Percentiles rank a stretch among this genome's conserved stretches.
phyloP scores from a whole-genome alignment of 352 stramenopile genomes.

The Globisporangium cylindrosporum region DNA sequence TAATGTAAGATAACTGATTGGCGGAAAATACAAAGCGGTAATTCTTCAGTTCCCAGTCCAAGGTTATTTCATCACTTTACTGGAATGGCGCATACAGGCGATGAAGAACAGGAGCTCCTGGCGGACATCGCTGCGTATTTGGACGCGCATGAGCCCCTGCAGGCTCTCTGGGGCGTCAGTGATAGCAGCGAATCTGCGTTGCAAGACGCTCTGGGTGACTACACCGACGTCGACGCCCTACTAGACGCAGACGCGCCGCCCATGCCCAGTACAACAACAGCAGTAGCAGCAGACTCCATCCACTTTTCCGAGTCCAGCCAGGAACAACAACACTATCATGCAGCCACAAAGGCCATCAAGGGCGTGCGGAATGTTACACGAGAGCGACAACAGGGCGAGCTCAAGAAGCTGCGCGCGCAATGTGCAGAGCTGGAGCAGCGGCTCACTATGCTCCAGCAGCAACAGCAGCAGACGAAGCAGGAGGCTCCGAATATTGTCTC shows the following conservation, averaged over 20 bases:
- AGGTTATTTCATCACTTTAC: too few relatives aligned
- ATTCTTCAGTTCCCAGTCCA: background rate
- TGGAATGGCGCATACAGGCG: background rate
- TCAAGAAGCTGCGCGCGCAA: slow-evolving; percentile 1
- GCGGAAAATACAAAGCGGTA: background rate
- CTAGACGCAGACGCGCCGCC: background rate
- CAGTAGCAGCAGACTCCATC: background rate
- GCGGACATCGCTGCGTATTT: slow-evolving; percentile 7
- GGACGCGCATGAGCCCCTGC: slow-evolving; percentile 2
- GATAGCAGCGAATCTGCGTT: background rate
- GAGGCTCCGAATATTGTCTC: background rate
- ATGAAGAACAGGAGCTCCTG: background rate
- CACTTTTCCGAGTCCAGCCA: background rate
- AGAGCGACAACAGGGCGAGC: slow-evolving; percentile 3
- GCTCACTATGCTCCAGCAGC: background rate
- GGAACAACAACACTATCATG: background rate
- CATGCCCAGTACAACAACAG: background rate
- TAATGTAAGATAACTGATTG: background rate
- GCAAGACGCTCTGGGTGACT: background rate
- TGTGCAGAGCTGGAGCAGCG: background rate
- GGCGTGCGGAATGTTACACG: background rate
- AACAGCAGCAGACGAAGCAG: background rate
- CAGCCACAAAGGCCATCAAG: background rate
- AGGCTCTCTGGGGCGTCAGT: background rate
- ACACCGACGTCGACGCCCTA: background rate